A percentile compares a stretch with the other conserved stretches of the same genome.
These are phyloP conservation scores for Austroboletus novae-zelandiae DNA, from an alignment of 1,284 basidiomycete species.

Conservation along the genomic window DNA sequence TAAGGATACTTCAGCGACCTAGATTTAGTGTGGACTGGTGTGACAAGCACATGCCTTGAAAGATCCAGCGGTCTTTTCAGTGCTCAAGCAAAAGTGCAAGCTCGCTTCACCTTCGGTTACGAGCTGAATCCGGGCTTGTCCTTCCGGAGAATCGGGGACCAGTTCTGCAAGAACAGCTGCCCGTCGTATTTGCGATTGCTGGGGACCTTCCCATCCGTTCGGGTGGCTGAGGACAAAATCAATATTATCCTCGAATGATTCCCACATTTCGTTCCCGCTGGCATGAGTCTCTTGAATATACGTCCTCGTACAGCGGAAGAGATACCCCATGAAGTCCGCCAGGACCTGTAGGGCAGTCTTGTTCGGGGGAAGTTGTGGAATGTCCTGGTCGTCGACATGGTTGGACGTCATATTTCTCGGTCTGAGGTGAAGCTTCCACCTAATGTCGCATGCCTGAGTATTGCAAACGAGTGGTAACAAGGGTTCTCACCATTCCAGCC, in stretches of 20 bases:
- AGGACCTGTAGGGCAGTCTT: slow-evolving; percentile 44
- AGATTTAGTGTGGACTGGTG: background rate
- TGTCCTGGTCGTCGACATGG: slow-evolving; percentile 24
- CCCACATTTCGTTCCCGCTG: slow-evolving; percentile 35
- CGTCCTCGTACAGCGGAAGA: slow-evolving; percentile 35
- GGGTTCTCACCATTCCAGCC: slow-evolving; percentile 40
- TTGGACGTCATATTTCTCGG: slow-evolving; percentile 22
- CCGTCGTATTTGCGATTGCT: slow-evolving; percentile 37
- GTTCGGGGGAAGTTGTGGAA: slow-evolving; percentile 41
- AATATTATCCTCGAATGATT: slow-evolving; percentile 31
- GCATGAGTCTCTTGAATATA: slow-evolving; percentile 41
- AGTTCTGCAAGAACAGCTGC: slow-evolving; percentile 38
- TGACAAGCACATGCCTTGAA: slow-evolving; percentile 33
- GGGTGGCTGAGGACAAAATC: slow-evolving; percentile 40
- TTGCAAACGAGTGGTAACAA: background rate
- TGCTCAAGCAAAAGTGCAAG: slow-evolving; percentile 45
- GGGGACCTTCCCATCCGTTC: slow-evolving; percentile 43
- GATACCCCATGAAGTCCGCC: slow-evolving; percentile 45
- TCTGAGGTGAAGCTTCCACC: slow-evolving; percentile 38
- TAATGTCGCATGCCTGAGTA: slow-evolving; percentile 10
- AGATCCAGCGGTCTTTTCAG: slow-evolving; percentile 36
- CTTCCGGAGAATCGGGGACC: slow-evolving; percentile 33
- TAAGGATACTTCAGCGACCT: slow-evolving; percentile 4
- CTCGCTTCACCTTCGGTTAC: slow-evolving; percentile 53
- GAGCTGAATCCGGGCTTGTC: slow-evolving; percentile 41